phyloP scores from a whole-genome alignment of 495 filamentous ascomycete genomes.

The Penicillium canescens region DNA sequence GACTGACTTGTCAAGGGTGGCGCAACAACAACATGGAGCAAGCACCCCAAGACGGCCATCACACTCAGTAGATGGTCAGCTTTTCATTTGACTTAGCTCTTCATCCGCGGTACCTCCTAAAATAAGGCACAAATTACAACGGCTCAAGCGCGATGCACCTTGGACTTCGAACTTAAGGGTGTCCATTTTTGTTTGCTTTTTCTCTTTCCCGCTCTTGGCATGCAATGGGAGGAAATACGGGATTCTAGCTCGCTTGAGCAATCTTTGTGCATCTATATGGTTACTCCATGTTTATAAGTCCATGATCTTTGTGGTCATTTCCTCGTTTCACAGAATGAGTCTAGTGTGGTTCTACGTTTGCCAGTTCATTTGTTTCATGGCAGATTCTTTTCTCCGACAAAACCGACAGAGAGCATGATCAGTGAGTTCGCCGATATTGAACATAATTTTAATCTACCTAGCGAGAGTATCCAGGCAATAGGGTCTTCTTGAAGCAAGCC shows the following conservation, averaged over 20 bases:
- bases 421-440: not conserved
- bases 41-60: slow-evolving; percentile 25
- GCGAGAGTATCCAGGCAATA: not conserved
- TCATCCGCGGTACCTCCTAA: slow-evolving; percentile 6
- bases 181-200: not conserved
- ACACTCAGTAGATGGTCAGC: not conserved
- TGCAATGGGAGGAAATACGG: not conserved
- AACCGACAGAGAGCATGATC: not conserved
- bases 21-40: slow-evolving; percentile 30
- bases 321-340: slow-evolving; percentile 2
- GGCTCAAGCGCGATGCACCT: slow-evolving; percentile 14
- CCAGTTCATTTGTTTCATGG: not conserved
- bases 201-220: not conserved
- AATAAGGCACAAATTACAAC: slow-evolving; percentile 15
- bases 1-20: slow-evolving; percentile 24
- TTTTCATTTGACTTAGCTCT: not conserved
- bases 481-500: too few relatives aligned
- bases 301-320: not conserved
- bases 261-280: not conserved
- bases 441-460: not conserved
- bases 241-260: not conserved
- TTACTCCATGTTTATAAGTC: not conserved
- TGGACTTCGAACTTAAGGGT: not conserved
- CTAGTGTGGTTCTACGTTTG: not conserved
- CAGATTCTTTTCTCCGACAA: not conserved